Evolutionary conservation across 192 early-diverging fungal genomes (phyloP).

Genomic region (Podila minutissima): DNA sequence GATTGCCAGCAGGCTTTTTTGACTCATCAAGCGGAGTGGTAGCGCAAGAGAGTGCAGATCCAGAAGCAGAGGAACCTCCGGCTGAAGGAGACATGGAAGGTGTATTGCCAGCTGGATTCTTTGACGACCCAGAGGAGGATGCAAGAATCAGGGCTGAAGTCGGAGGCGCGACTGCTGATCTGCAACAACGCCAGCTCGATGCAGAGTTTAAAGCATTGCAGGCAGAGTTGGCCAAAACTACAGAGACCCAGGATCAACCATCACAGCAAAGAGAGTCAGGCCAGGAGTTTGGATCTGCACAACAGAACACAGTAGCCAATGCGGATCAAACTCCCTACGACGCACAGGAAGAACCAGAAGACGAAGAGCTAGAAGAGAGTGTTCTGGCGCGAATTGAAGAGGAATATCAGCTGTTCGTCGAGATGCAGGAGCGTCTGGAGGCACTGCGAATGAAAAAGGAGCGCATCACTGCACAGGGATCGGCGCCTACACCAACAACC

Average conservation of each 20-base stretch:
- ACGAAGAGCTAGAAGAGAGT: slow-evolving; percentile 40
- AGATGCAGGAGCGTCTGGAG: slow-evolving; percentile 41
- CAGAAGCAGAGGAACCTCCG: neutral
- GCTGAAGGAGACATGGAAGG: slow-evolving; percentile 25
- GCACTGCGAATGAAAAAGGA: slow-evolving; percentile 39
- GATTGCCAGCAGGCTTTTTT: slow-evolving; percentile 58
- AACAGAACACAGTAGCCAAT: neutral
- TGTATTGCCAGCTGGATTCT: slow-evolving; percentile 62
- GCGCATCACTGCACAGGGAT: slow-evolving; percentile 5
- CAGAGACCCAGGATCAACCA: slow-evolving; percentile 35
- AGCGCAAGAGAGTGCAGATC: neutral
- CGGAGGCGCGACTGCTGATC: slow-evolving; percentile 42
- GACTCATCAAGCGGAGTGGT: slow-evolving; percentile 19
- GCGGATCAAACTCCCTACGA: slow-evolving; percentile 16
- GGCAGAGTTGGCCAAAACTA: slow-evolving; percentile 31
- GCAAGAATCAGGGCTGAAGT: slow-evolving; percentile 50
- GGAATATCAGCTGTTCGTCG: slow-evolving; percentile 42
- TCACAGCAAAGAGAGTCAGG: neutral
- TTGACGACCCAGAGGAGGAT: slow-evolving; percentile 61
- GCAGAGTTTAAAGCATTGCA: slow-evolving; percentile 37
- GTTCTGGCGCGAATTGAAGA: slow-evolving; percentile 38
- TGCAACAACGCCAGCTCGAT: slow-evolving; percentile 42
- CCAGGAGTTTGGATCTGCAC: neutral
- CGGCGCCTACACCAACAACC: neutral
- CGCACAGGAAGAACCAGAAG: slow-evolving; percentile 31